Base-by-base conservation (phyloP, 176 grass and related monocot species). In the Oryza coarctata region DNA sequence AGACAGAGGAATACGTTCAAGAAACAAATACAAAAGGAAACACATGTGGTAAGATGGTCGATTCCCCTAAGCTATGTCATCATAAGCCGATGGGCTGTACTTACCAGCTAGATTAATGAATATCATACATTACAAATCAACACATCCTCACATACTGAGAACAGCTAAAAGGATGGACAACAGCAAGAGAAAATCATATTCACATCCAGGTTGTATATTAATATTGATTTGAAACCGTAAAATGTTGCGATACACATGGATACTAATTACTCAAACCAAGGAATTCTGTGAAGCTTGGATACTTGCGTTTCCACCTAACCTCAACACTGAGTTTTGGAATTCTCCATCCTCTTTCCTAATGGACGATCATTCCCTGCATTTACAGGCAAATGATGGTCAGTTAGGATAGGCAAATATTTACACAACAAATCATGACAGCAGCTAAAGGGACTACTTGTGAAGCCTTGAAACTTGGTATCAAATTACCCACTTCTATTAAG, bases 281-380 rank as follows among this genome's bases (percentile, higher is more conserved):
- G 39, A 98, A 98, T 52, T 83, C 78, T 8, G 86, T 65, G 47
- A 98, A 88, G 79, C 79, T 94, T 1, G 84, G 69, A 79, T 91
- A 89, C 39, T 86, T 93, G 35, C 92, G 95, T 49, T 94, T 66
- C 95, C 95, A 94, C 65, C 88, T 79, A 45, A 98, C 85, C 55
- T 93, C 90, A 18, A 84, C 82, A 50, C 90, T n/a, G 87, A 73
- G 95, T 98, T 89, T 89, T 93, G 25, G 86, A 88, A 60, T 98
- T 98, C 52, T 91, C 86, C 78, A 94, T 87, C 71, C 78, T 97
- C 82, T 97, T 97, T 62, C 95, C 90, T 60, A 97, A 47, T 34
- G 90, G 92, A 70, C 84, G 92, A 79, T 91, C 86, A 71, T 84
- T 84, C 11, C 86, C 95, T 97, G 45, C 27, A 60, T 22, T 78